Conservation (phyloP, 176 grass and related monocot genomes). For the Triticum dicoccoides region DNA sequence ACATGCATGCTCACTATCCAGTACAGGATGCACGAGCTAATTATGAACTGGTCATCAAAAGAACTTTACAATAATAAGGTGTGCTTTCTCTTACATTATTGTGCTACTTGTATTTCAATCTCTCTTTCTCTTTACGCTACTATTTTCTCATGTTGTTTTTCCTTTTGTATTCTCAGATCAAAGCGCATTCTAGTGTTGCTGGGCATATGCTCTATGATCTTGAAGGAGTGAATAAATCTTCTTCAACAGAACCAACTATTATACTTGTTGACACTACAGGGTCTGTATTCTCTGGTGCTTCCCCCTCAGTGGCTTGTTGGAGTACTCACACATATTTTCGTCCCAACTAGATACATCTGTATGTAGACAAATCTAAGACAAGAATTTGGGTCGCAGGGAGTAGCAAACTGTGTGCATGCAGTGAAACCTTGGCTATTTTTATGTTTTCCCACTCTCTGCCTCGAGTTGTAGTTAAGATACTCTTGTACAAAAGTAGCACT, state of each 20-base stretch:
- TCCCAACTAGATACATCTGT: too few species aligned
- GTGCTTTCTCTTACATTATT: not conserved
- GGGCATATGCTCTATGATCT: constrained; percentile 87
- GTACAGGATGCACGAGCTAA: constrained; percentile 92
- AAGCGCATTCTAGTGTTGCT: constrained; percentile 78
- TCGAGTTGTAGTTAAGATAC: not conserved
- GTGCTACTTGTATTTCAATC: constrained; percentile 1
- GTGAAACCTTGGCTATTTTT: not conserved
- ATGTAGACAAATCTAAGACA: too few species aligned
- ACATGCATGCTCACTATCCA: constrained; percentile 89
- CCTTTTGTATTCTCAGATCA: constrained; percentile 54
- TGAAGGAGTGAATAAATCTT: constrained; percentile 71
- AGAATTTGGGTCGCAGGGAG: too few species aligned
- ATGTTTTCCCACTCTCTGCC: not conserved
- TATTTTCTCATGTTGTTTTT: not conserved
- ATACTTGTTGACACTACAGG: constrained; percentile 98
- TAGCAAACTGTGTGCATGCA: not conserved
- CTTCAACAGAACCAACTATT: constrained; percentile 83
- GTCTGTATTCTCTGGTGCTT: constrained; percentile 36
- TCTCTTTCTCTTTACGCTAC: not conserved
- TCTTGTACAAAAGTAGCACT: constrained; percentile 6
- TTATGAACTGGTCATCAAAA: constrained; percentile 98
- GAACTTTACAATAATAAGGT: constrained; percentile 97
- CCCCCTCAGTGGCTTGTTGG: constrained; percentile 2
- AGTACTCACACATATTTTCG: not conserved